These are phyloP conservation scores for sorghum (Sorghum bicolor) DNA, from an alignment of 176 grass and related monocot genomes.

Conservation along the genomic window Sorghum_bicolor_NCBIv3 NC_012875.2:31733501-31734000, in stretches of 20 bases:
- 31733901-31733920: not conserved
- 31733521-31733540: slow-evolving; percentile 18
- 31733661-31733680: slow-evolving; percentile 28
- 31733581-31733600: slow-evolving; percentile 9
- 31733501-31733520: slow-evolving; percentile 24
- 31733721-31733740: slow-evolving; percentile 3
- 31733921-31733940: not conserved
- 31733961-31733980: not conserved
- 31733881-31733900: not conserved
- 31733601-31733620: slow-evolving; percentile 10
- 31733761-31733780: not conserved
- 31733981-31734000: not conserved
- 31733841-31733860: not conserved
- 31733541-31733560: not conserved
- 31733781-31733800: not conserved
- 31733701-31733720: slow-evolving; percentile 12
- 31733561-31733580: not conserved
- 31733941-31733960: not conserved
- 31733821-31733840: not conserved
- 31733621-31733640: slow-evolving; percentile 32
- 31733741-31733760: not conserved
- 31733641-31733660: slow-evolving; percentile 3
- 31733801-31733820: not conserved
- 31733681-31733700: not conserved
- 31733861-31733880: not conserved